These are phyloP conservation scores for Conticribra weissflogii DNA, from an alignment of 108 stramenopile genomes.

Conservation along the genomic window DNA sequence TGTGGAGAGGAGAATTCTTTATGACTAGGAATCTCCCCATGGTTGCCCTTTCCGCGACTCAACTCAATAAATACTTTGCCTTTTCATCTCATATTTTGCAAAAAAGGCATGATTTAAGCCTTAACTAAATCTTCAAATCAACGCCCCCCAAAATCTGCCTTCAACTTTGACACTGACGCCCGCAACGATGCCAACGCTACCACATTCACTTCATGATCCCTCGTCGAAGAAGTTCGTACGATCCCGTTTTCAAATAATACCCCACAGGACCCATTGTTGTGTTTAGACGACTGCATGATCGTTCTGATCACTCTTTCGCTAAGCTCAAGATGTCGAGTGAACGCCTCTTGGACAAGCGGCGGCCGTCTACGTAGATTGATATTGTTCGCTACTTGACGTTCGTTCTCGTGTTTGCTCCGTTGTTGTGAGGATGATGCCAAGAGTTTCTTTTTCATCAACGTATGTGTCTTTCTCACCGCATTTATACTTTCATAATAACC, in stretches of 20 bases:
- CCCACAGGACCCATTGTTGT: conserved; percentile 20
- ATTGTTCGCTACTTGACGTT: not conserved
- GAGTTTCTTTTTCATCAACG: conserved; percentile 21
- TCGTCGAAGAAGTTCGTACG: conserved; percentile 21
- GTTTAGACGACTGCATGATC: conserved; percentile 29
- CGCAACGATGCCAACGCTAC: conserved; percentile 48
- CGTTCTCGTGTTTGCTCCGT: not conserved
- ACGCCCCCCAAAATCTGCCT: conserved; percentile 22
- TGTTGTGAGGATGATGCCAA: not conserved
- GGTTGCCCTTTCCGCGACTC: too few relatives aligned
- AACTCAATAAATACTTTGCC: too few relatives aligned
- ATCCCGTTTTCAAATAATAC: conserved; percentile 42
- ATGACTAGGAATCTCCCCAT: too few relatives aligned
- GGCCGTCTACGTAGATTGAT: not conserved
- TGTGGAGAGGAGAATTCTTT: too few relatives aligned
- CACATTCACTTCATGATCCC: conserved; percentile 44
- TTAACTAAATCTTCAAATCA: too few relatives aligned
- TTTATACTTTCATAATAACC: conserved; percentile 29
- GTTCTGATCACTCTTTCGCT: conserved; percentile 48
- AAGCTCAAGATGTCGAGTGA: conserved; percentile 31
- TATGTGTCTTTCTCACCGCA: conserved; percentile 42
- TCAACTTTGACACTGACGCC: conserved; percentile 41
- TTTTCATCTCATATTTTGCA: too few relatives aligned
- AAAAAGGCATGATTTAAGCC: too few relatives aligned
- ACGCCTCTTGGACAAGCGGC: conserved; percentile 22